Conservation (phyloP, 768 basidiomycete species). For the Mycena belliarum region DNA sequence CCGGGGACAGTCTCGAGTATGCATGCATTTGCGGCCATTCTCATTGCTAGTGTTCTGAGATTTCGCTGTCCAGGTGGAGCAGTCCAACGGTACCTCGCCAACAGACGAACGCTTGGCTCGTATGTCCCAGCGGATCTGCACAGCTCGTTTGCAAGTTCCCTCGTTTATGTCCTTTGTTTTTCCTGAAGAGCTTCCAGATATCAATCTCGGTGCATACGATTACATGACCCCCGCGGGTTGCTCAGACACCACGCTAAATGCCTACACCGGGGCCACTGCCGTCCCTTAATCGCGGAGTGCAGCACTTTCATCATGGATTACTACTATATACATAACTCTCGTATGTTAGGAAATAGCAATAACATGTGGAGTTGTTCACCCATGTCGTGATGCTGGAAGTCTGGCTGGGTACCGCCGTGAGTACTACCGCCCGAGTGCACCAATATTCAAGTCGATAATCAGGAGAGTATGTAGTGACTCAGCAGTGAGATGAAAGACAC, state of each 20-base stretch:
- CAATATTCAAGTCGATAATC: too few relatives aligned
- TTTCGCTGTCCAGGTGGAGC: constrained; percentile 38
- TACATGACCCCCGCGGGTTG: constrained; percentile 62
- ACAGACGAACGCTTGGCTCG: constrained; percentile 60
- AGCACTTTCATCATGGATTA: not conserved
- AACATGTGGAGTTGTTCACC: too few relatives aligned
- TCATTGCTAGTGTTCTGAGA: not conserved
- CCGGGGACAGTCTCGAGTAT: constrained; percentile 55
- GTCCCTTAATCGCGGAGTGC: constrained; percentile 21
- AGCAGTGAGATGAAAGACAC: too few relatives aligned
- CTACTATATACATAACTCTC: not conserved
- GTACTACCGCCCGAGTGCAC: too few relatives aligned
- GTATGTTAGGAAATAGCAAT: not conserved
- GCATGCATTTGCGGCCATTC: not conserved
- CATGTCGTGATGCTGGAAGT: too few relatives aligned
- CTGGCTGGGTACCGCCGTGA: too few relatives aligned
- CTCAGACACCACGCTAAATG: constrained; percentile 61
- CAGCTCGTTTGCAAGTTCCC: constrained; percentile 20
- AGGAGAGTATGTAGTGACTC: too few relatives aligned
- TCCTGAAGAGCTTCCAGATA: constrained; percentile 22
- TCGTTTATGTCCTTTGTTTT: not conserved
- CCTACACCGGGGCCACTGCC: constrained; percentile 57
- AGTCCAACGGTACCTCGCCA: constrained; percentile 49
- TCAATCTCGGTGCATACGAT: constrained; percentile 56
- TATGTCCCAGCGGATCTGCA: constrained; percentile 39